phyloP scores from a whole-genome alignment of 768 basidiomycete genomes.

The Suillus discolor region DNA sequence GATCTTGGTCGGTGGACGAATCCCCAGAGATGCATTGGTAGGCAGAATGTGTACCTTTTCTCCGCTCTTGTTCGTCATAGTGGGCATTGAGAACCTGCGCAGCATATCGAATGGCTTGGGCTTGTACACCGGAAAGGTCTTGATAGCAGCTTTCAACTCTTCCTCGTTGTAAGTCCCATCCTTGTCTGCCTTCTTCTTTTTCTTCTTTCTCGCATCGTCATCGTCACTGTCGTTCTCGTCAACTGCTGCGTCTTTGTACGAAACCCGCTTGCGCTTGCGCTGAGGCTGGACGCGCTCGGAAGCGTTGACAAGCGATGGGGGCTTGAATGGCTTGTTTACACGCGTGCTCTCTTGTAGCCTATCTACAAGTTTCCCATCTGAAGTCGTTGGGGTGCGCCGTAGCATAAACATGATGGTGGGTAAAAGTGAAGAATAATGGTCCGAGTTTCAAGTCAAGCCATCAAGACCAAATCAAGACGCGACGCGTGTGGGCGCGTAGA shows the following conservation, averaged over 20 bases:
- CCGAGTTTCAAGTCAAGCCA: not conserved
- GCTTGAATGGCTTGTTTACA: constrained; percentile 80
- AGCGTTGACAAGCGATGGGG: constrained; percentile 52
- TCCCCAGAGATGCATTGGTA: constrained; percentile 80
- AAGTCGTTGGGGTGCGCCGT: constrained; percentile 65
- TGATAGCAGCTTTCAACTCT: constrained; percentile 61
- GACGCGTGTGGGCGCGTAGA: constrained; percentile 13
- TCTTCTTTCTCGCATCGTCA: constrained; percentile 51
- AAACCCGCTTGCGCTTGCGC: constrained; percentile 86
- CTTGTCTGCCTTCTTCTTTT: constrained; percentile 63
- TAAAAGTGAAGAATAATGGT: not conserved
- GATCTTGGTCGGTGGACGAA: constrained; percentile 76
- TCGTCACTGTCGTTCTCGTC: constrained; percentile 62
- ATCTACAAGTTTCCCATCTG: constrained; percentile 68
- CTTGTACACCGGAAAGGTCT: constrained; percentile 77
- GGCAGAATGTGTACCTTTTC: constrained; percentile 54
- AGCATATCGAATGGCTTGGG: constrained; percentile 74
- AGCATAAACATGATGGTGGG: constrained; percentile 53
- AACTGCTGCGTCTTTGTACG: constrained; percentile 73
- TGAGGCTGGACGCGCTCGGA: constrained; percentile 61
- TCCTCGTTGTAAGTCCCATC: constrained; percentile 66
- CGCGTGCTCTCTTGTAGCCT: constrained; percentile 72
- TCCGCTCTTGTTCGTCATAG: constrained; percentile 74
- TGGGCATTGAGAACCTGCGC: constrained; percentile 82
- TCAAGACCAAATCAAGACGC: not conserved